Percentiles rank a stretch among this genome's conserved stretches.
Evolutionary conservation across 805 yeast species (phyloP).

Genomic region (Sporopachydermia lactativora): DNA sequence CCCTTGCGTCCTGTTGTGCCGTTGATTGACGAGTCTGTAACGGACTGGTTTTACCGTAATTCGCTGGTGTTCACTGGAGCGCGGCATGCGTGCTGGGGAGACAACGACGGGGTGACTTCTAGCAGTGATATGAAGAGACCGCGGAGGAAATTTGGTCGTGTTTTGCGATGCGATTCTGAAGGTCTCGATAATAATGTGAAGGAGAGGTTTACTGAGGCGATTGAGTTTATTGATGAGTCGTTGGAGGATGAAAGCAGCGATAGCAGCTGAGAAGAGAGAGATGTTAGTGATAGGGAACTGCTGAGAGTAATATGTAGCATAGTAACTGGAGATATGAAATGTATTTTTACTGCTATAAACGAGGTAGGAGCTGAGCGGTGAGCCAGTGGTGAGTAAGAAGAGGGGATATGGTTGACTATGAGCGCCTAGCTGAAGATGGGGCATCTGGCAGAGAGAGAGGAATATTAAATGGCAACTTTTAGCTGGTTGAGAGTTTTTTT

Average conservation of each 20-base stretch:
- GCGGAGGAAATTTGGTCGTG: constrained; percentile 84
- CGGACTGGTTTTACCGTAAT: constrained; percentile 84
- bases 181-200: constrained; percentile 65
- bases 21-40: constrained; percentile 73
- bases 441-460: too few relatives aligned
- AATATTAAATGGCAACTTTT: too few relatives aligned
- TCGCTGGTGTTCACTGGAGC: constrained; percentile 70
- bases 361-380: too few relatives aligned
- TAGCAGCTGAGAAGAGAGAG: constrained; percentile 6
- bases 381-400: too few relatives aligned
- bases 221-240: constrained; percentile 71
- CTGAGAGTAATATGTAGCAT: too few relatives aligned
- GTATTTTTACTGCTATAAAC: too few relatives aligned
- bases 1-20: constrained; percentile 72
- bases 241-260: constrained; percentile 51
- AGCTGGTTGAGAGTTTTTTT: too few relatives aligned
- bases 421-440: too few relatives aligned
- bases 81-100: constrained; percentile 73
- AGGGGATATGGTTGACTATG: too few relatives aligned
- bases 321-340: too few relatives aligned
- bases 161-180: constrained; percentile 55
- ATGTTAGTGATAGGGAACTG: too few relatives aligned
- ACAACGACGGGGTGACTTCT: constrained; percentile 16
- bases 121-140: constrained; percentile 45
- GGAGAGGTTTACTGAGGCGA: constrained; percentile 74